These are phyloP conservation scores for Taiozyma onychis DNA, from an alignment of 1,139 yeast genomes.

Conservation along the genomic window DNA sequence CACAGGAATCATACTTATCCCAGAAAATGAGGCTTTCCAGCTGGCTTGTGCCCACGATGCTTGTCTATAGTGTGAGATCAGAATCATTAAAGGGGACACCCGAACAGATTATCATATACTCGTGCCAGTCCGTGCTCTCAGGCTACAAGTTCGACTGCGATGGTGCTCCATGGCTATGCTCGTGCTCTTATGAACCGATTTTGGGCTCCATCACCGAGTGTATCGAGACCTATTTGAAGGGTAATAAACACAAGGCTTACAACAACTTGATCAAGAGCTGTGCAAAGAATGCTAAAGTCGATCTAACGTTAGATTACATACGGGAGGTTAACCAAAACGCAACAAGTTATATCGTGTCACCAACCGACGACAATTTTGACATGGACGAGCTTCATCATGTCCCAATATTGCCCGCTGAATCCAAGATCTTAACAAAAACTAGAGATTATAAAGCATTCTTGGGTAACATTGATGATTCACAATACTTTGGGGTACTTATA, in stretches of 20 bases:
- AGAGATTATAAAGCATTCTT: slow-evolving; percentile 22
- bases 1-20: background rate
- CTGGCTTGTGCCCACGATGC: background rate
- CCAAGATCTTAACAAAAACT: slow-evolving; percentile 9
- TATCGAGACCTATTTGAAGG: slow-evolving; percentile 11
- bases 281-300: slow-evolving; percentile 3
- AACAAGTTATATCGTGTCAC: slow-evolving; percentile 4
- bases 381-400: slow-evolving; percentile 6
- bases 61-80: background rate
- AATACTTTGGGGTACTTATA: slow-evolving; percentile 16
- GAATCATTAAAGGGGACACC: slow-evolving; percentile 18
- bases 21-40: background rate
- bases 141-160: slow-evolving; percentile 16
- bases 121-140: slow-evolving; percentile 18
- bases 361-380: slow-evolving; percentile 8
- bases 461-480: slow-evolving; percentile 21
- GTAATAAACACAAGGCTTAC: slow-evolving; percentile 4
- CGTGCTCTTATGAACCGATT: slow-evolving; percentile 17
- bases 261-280: slow-evolving; percentile 10
- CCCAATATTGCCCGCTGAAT: slow-evolving; percentile 13
- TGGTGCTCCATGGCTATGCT: slow-evolving; percentile 12
- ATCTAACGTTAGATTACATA: slow-evolving; percentile 9
- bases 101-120: slow-evolving; percentile 18
- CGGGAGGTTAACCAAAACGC: slow-evolving; percentile 10
- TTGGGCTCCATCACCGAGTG: slow-evolving; percentile 18